Conservation (phyloP, 2,329 filamentous ascomycete species). For the Alternaria sp. region DNA sequence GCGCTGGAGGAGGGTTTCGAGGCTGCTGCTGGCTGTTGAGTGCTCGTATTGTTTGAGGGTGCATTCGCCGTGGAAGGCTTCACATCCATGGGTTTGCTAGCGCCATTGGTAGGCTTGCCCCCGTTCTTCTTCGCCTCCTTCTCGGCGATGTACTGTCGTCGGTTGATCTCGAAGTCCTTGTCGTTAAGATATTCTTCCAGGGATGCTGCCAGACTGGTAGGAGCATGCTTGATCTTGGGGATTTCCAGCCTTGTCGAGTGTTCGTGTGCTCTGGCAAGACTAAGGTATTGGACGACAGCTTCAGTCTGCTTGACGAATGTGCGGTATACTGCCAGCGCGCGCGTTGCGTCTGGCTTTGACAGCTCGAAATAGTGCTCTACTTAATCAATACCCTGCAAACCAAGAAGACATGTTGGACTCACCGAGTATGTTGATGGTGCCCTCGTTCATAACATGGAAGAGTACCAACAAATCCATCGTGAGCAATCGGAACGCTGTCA, state of each 20-base stretch:
- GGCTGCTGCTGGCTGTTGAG: constrained; percentile 27
- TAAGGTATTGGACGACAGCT: constrained; percentile 87
- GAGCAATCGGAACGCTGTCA: constrained; percentile 89
- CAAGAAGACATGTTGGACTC: constrained; percentile 38
- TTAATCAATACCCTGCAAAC: constrained; percentile 20
- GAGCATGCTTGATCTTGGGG: constrained; percentile 95
- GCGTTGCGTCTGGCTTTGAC: constrained; percentile 90
- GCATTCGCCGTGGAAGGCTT: constrained; percentile 34
- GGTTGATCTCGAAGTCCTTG: constrained; percentile 91
- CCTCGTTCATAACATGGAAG: constrained; percentile 95
- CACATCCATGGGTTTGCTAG: constrained; percentile 47
- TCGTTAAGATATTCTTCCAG: constrained; percentile 95
- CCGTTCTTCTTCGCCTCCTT: constrained; percentile 72
- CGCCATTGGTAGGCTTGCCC: constrained; percentile 48
- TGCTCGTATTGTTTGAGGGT: constrained; percentile 33
- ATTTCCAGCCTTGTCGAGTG: constrained; percentile 92
- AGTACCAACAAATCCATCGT: constrained; percentile 88
- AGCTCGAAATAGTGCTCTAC: constrained; percentile 97
- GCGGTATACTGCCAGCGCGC: constrained; percentile 90
- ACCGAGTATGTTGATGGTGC: constrained; percentile 96
- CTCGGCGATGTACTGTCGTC: constrained; percentile 88
- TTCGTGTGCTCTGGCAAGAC: constrained; percentile 86
- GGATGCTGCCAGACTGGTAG: constrained; percentile 85
- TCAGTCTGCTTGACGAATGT: constrained; percentile 92
- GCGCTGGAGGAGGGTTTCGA: constrained; percentile 26